phyloP scores from a whole-genome alignment of 164 flowering plant genomes.

The Macadamia tetraphylla region DNA sequence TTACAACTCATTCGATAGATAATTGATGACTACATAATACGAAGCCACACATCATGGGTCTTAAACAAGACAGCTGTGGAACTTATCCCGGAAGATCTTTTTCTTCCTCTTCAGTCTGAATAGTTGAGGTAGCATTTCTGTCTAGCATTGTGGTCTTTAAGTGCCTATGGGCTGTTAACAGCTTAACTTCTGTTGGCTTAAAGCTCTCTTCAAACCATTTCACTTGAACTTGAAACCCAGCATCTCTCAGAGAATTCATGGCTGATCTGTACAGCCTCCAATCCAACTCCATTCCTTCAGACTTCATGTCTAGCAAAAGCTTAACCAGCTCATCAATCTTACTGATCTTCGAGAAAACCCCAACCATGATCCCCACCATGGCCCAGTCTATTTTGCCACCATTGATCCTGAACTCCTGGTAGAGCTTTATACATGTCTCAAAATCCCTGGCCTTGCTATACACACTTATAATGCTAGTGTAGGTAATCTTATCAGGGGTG shows the following conservation, averaged over 20 bases:
- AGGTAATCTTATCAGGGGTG: conserved; percentile 60
- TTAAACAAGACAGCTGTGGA: too few species aligned
- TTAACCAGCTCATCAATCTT: conserved; percentile 53
- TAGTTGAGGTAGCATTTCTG: too few species aligned
- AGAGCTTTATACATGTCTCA: conserved; percentile 43
- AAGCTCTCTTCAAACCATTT: conserved; percentile 55
- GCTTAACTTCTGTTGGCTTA: conserved; percentile 2
- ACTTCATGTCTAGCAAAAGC: conserved; percentile 63
- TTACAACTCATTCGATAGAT: too few species aligned
- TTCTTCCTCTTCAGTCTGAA: too few species aligned
- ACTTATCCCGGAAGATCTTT: too few species aligned
- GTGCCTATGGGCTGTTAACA: neutral
- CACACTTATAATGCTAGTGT: conserved; percentile 59
- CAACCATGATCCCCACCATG: conserved; percentile 82
- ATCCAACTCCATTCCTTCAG: conserved; percentile 52
- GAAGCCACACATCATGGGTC: too few species aligned
- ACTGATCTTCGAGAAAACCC: conserved; percentile 54
- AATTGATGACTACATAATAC: too few species aligned
- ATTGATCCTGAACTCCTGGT: conserved; percentile 48
- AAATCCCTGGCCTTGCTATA: conserved; percentile 54
- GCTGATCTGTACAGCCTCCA: conserved; percentile 61
- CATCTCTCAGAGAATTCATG: conserved; percentile 60
- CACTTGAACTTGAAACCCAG: conserved; percentile 54
- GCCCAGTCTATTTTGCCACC: conserved; percentile 63
- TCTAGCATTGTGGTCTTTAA: neutral